Conservation (phyloP, 2,329 filamentous ascomycete species). For the Scorias spongiosa region DNA sequence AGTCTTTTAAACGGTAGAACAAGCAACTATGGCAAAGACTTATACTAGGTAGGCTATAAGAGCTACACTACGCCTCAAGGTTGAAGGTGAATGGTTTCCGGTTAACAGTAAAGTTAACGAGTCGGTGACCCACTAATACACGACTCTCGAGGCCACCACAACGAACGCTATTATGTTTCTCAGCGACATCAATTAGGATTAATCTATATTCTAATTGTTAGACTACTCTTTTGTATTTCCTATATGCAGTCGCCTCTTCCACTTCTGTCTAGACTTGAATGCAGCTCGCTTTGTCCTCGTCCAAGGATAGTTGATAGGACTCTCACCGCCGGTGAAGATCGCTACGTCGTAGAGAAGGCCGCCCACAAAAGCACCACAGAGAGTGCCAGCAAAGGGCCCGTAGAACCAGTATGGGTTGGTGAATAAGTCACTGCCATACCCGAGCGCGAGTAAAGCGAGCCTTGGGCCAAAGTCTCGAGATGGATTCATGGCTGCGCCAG, state of each 20-base stretch:
- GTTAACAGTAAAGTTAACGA: too few species aligned
- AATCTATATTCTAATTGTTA: background rate
- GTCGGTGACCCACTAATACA: too few species aligned
- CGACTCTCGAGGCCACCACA: too few species aligned
- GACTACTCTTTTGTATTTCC: constrained; percentile 1
- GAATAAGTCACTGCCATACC: constrained; percentile 26
- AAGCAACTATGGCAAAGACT: too few species aligned
- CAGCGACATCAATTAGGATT: too few species aligned
- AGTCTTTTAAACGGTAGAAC: too few species aligned
- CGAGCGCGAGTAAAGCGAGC: constrained; percentile 29
- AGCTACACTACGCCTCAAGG: too few species aligned
- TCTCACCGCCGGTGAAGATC: constrained; percentile 35
- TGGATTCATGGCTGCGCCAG: constrained; percentile 34
- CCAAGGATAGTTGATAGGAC: constrained; percentile 35
- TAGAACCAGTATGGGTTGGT: constrained; percentile 32
- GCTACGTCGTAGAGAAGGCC: constrained; percentile 33
- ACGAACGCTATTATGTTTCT: too few species aligned
- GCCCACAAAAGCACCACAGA: constrained; percentile 28
- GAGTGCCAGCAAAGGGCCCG: constrained; percentile 27
- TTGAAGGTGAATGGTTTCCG: too few species aligned
- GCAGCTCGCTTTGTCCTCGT: constrained; percentile 12
- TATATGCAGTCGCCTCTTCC: constrained; percentile 9
- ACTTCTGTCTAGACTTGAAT: constrained; percentile 13
- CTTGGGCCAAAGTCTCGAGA: constrained; percentile 36
- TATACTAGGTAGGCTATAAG: too few species aligned